Conservation (phyloP, 2,329 filamentous ascomycete species). For the Pseudogymnoascus sp. region DNA sequence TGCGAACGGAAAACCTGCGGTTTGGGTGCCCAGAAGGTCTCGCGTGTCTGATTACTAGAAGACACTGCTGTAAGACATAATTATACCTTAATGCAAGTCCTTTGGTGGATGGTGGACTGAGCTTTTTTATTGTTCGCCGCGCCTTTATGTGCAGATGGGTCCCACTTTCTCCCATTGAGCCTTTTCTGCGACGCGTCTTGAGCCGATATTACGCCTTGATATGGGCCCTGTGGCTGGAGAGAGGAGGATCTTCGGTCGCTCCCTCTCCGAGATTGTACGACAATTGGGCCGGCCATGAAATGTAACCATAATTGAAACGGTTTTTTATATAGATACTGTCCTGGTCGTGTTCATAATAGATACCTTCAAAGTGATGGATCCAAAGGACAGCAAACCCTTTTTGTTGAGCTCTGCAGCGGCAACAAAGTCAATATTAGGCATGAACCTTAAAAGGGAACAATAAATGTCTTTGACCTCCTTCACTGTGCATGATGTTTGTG, state of each 20-base stretch:
- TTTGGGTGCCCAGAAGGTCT: background rate
- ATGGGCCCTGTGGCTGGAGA: background rate
- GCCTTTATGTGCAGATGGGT: background rate
- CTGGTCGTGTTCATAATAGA: background rate
- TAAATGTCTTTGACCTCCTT: slow-evolving; percentile 4
- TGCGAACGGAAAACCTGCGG: slow-evolving; percentile 1
- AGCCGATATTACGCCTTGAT: background rate
- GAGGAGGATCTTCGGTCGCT: background rate
- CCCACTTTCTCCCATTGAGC: background rate
- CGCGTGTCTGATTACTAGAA: slow-evolving; percentile 6
- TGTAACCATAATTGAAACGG: background rate
- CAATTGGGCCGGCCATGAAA: background rate
- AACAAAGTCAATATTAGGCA: background rate
- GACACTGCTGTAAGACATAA: slow-evolving; percentile 1
- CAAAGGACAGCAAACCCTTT: background rate
- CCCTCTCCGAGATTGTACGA: background rate
- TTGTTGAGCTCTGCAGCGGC: background rate
- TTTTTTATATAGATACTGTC: background rate
- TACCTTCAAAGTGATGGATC: background rate
- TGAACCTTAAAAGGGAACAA: background rate
- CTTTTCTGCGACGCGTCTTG: slow-evolving; percentile 3
- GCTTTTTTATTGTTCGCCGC: background rate
- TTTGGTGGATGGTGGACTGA: background rate
- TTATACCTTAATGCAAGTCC: background rate
- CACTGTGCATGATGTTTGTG: background rate